These are phyloP conservation scores for Moringa oleifera DNA, from an alignment of 345 rosid genomes.

Conservation along the genomic window DNA sequence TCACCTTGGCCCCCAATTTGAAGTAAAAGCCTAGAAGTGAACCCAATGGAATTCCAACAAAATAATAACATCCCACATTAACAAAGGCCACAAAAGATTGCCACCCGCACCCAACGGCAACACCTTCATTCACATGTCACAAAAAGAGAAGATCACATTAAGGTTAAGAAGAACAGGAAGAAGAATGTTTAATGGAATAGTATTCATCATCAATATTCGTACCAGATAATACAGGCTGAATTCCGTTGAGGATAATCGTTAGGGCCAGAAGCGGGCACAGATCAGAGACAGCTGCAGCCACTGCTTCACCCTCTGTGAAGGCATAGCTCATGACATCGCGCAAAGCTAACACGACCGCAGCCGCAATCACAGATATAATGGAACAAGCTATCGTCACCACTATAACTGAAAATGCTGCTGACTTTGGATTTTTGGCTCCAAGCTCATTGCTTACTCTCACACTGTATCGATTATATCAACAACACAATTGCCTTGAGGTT, in stretches of 20 bases:
- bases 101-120: constrained; percentile 90
- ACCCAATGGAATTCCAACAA: constrained; percentile 66
- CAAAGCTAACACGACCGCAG: constrained; percentile 22
- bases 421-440: constrained; percentile 69
- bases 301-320: constrained; percentile 57
- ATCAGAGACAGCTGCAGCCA: constrained; percentile 62
- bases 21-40: constrained; percentile 55
- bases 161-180: too few species aligned
- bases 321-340: constrained; percentile 50
- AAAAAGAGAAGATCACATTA: too few species aligned
- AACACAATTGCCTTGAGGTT: too few species aligned
- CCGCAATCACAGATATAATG: constrained; percentile 36
- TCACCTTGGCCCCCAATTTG: constrained; percentile 62
- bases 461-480: constrained; percentile 22
- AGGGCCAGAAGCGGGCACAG: constrained; percentile 61
- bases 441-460: constrained; percentile 82
- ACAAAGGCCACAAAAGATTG: constrained; percentile 69
- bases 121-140: constrained; percentile 31
- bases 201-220: neutral
- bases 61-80: constrained; percentile 62
- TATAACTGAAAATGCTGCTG: constrained; percentile 58
- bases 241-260: constrained; percentile 57
- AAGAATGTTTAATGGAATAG: too few species aligned
- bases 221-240: constrained; percentile 78
- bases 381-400: constrained; percentile 41